Percentiles rank a stretch among this genome's conserved stretches.
Conservation (phyloP, 768 basidiomycete genomes). For the Trametes sanguinea region DNA sequence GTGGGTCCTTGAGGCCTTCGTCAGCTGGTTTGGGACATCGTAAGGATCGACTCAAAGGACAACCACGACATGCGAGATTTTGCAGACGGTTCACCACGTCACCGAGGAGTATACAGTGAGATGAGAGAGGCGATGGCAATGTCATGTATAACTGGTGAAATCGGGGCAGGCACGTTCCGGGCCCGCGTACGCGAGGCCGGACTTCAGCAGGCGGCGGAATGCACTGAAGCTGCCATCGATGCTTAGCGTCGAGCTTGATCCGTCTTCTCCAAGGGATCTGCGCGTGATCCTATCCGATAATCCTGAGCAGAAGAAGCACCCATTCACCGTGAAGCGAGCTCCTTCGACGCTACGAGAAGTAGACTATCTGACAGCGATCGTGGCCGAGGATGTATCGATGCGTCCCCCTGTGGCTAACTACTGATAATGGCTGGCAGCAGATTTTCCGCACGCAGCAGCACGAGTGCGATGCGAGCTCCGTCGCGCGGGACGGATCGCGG, state of each 20-base stretch:
- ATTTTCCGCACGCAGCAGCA: not conserved
- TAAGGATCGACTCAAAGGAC: too few species aligned
- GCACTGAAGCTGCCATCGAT: not conserved
- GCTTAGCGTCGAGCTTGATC: not conserved
- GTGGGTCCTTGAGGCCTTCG: too few species aligned
- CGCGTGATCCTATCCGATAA: conserved; percentile 15
- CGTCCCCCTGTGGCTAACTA: not conserved
- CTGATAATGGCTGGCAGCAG: not conserved
- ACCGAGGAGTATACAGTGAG: too few species aligned
- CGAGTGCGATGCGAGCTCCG: not conserved
- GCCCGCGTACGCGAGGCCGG: not conserved
- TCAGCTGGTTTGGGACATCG: too few species aligned
- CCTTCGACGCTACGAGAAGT: not conserved
- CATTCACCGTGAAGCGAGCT: not conserved
- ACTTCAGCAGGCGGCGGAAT: not conserved
- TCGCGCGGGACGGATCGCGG: not conserved
- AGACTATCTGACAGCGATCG: conserved; percentile 17
- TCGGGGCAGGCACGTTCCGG: not conserved
- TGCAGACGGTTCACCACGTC: too few species aligned
- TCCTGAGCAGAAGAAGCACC: not conserved
- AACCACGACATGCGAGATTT: too few species aligned
- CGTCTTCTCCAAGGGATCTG: conserved; percentile 1
- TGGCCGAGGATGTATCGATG: conserved; percentile 9
- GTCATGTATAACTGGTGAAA: too few species aligned
- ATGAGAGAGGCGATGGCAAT: too few species aligned